These are phyloP conservation scores for Trypanosoma rangeli DNA, from an alignment of 208 protist genomes.

Conservation along the genomic window DNA sequence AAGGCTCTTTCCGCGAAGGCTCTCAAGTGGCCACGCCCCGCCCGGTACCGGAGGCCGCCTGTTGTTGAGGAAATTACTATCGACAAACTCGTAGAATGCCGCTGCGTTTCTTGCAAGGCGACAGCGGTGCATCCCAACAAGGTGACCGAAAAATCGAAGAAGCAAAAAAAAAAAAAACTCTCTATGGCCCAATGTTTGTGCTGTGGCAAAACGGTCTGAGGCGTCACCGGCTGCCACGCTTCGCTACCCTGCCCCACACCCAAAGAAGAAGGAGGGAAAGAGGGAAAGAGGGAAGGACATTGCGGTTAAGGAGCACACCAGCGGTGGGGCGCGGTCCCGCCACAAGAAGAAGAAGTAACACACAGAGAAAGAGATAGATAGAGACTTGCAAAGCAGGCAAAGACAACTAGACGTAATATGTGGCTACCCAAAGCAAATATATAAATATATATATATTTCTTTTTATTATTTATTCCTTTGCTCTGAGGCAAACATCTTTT, in stretches of 20 bases:
- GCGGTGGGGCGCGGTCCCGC: too few relatives aligned
- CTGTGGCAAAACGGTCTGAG: background rate
- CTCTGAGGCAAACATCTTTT: slow-evolving; percentile 58
- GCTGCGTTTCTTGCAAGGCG: slow-evolving; percentile 32
- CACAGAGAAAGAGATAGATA: too few relatives aligned
- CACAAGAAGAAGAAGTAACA: too few relatives aligned
- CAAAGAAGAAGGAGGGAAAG: too few relatives aligned
- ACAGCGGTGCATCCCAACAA: slow-evolving; percentile 21
- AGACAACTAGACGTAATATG: too few relatives aligned
- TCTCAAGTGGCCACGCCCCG: slow-evolving; percentile 82
- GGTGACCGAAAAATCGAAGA: background rate
- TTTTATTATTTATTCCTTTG: too few relatives aligned
- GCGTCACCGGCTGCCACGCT: background rate
- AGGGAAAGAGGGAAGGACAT: too few relatives aligned
- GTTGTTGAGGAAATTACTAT: slow-evolving; percentile 88
- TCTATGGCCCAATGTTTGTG: background rate
- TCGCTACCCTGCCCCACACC: background rate
- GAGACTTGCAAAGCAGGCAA: too few relatives aligned
- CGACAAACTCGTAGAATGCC: slow-evolving; percentile 90
- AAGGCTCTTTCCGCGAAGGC: slow-evolving; percentile 85
- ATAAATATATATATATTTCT: too few relatives aligned
- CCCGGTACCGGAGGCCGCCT: slow-evolving; percentile 85
- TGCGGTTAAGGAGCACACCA: too few relatives aligned
- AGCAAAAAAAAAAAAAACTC: slow-evolving; percentile 5
- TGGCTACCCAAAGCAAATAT: too few relatives aligned